Conservation (phyloP, 2,329 filamentous ascomycete species). For the Stagonosporopsis cucurbitacearum region DNA sequence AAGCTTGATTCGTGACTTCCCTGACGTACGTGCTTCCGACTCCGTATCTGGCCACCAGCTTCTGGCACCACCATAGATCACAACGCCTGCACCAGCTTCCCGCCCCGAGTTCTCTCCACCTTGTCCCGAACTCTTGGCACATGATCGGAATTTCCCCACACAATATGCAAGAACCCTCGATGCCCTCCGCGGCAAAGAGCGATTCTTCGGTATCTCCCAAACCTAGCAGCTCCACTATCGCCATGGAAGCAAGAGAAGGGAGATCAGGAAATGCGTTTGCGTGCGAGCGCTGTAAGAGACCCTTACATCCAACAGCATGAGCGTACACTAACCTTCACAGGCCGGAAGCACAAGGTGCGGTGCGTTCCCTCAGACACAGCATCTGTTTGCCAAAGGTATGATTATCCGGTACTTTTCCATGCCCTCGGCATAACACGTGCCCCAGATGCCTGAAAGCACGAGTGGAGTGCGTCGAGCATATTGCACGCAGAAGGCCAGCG, state of each 20-base stretch:
- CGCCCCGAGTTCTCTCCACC: slow-evolving; percentile 6
- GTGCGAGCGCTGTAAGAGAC: slow-evolving; percentile 40
- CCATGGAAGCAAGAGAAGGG: slow-evolving; percentile 46
- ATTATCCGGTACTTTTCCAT: slow-evolving; percentile 22
- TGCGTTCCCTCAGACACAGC: slow-evolving; percentile 45
- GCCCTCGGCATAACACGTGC: slow-evolving; percentile 40
- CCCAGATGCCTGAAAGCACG: slow-evolving; percentile 46
- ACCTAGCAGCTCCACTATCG: slow-evolving; percentile 35
- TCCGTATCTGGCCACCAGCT: background rate
- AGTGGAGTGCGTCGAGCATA: slow-evolving; percentile 47
- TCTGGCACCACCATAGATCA: slow-evolving; percentile 1
- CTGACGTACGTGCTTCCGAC: slow-evolving; percentile 7
- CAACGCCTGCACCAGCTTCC: slow-evolving; percentile 3
- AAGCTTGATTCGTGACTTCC: slow-evolving; percentile 7
- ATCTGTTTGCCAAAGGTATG: slow-evolving; percentile 44
- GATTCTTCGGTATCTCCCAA: slow-evolving; percentile 27
- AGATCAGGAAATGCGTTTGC: slow-evolving; percentile 48
- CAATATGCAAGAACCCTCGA: slow-evolving; percentile 21
- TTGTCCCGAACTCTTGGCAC: slow-evolving; percentile 40
- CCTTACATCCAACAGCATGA: background rate
- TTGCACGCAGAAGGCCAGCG: slow-evolving; percentile 45
- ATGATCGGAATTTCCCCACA: slow-evolving; percentile 49
- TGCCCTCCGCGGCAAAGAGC: slow-evolving; percentile 35
- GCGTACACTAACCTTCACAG: slow-evolving; percentile 11
- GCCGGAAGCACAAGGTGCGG: slow-evolving; percentile 46